Evolutionary conservation across 2,329 filamentous ascomycete genomes (phyloP), one percentile per base, ranked within the genome.

Genomic region (Colletotrichum musicola): DNA sequence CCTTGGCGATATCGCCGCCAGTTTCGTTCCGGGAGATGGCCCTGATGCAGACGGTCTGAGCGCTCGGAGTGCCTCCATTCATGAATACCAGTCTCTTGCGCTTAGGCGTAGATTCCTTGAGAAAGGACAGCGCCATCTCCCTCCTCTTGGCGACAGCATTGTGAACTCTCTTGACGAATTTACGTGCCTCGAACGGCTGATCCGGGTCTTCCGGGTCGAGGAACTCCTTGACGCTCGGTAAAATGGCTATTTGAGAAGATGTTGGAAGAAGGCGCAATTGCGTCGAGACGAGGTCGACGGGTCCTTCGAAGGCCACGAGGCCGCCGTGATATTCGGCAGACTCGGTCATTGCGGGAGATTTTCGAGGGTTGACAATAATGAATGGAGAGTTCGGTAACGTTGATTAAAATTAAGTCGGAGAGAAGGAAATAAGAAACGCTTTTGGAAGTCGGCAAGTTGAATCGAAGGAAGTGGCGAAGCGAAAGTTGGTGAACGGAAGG

Each of bases 231-330:
- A 89, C 71, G 38, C 78, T 77, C 0, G 89, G 88, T 1, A 91
- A 78, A 42, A 90, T 82, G 25, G 90, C 76, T 44, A 91, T 84
- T 64, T 89, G 85, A 0, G 85, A 78, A 1, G 88, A 90, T 4
- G 82, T 83, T 9, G 89, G 89, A 12, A 91, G 82, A 3, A 91
- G 81, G 54, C 84, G 84, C 46, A 91, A 78, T 72, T 91, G 89
- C 4, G 87, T 89, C 25, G 85, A 84, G 35, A 91, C 81, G 35
- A 82, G 79, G 53, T 89, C 84, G 25, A 77, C 73, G 38, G 86
- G 81, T 6, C 89, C 89, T 74, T 91, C 89, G 64, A 91, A 84
- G 70, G 88, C 87, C 60, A 91, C 82, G 61, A 91, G 77, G 74
- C 82, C 86, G 54, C 88, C 88, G 64, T 80, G 72, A 56, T 78